A percentile compares a stretch with the other conserved stretches of the same genome.
phyloP scores from a whole-genome alignment of 2,329 filamentous ascomycete genomes.

The Massarina eburnea region DNA sequence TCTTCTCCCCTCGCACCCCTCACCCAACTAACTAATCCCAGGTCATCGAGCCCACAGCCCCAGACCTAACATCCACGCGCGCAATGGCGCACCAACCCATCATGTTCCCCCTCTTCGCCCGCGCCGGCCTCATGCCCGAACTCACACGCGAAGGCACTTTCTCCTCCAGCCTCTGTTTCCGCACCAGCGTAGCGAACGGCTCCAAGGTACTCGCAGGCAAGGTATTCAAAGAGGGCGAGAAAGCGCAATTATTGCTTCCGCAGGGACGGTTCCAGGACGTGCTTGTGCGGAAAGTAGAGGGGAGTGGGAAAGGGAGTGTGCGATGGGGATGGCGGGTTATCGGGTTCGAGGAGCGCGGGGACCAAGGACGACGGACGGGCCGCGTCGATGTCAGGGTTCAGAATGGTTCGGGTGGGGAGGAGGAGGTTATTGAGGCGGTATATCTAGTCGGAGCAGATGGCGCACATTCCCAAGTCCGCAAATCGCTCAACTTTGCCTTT shows the following conservation, averaged over 20 bases:
- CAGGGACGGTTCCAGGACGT: slow-evolving; percentile 37
- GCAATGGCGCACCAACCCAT: slow-evolving; percentile 48
- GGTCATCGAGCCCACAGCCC: slow-evolving; percentile 28
- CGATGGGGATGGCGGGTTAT: slow-evolving; percentile 22
- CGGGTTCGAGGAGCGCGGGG: slow-evolving; percentile 5
- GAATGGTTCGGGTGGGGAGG: not conserved
- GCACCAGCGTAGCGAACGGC: slow-evolving; percentile 23
- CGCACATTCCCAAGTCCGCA: slow-evolving; percentile 24
- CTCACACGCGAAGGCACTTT: slow-evolving; percentile 30
- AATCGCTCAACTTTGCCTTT: slow-evolving; percentile 21
- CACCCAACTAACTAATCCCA: not conserved
- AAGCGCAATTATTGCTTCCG: slow-evolving; percentile 29
- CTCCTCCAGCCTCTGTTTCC: slow-evolving; percentile 31
- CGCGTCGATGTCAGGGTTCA: slow-evolving; percentile 14
- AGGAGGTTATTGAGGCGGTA: slow-evolving; percentile 20
- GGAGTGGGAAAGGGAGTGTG: slow-evolving; percentile 15
- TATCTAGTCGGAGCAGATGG: slow-evolving; percentile 39
- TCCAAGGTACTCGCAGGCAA: slow-evolving; percentile 32
- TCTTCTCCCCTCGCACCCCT: not conserved
- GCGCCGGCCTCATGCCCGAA: slow-evolving; percentile 40
- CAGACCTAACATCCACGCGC: slow-evolving; percentile 37
- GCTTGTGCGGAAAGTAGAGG: slow-evolving; percentile 19
- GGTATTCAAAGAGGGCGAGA: slow-evolving; percentile 25
- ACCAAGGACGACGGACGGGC: not conserved
- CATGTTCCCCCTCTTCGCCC: slow-evolving; percentile 43